Evolutionary conservation across 164 flowering plant species (phyloP).

Genomic region (Vitis riparia): DNA sequence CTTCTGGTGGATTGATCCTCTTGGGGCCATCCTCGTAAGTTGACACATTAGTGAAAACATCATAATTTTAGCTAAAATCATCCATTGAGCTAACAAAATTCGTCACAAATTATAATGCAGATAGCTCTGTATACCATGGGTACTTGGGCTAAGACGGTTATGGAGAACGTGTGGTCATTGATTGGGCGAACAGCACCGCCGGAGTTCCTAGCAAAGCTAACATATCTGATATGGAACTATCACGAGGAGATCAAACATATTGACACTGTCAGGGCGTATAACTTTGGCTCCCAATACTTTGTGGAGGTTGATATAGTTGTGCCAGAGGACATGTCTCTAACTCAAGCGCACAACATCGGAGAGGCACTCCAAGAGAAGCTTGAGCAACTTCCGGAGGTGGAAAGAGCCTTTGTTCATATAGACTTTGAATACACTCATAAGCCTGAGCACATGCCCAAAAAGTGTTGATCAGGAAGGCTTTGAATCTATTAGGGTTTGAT

Average conservation of each 20-base stretch:
- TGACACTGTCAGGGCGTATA: constrained; percentile 69
- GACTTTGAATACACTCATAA: constrained; percentile 32
- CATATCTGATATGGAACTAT: constrained; percentile 75
- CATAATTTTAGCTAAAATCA: too few species aligned
- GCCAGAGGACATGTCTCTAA: constrained; percentile 18
- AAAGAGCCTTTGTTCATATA: constrained; percentile 38
- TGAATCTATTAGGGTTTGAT: too few species aligned
- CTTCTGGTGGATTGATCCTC: constrained; percentile 86
- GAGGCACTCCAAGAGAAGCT: constrained; percentile 38
- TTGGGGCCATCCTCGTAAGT: constrained; percentile 76
- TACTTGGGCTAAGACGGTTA: constrained; percentile 69
- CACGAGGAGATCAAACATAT: constrained; percentile 62
- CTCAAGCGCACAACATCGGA: constrained; percentile 34
- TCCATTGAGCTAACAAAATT: too few species aligned
- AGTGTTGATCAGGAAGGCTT: neutral
- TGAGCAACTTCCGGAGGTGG: constrained; percentile 35
- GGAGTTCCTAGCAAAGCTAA: constrained; percentile 56
- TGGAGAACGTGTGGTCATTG: constrained; percentile 63
- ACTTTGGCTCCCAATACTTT: constrained; percentile 19
- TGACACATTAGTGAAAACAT: too few species aligned
- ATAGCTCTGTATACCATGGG: constrained; percentile 69
- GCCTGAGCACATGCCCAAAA: constrained; percentile 25
- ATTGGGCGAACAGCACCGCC: constrained; percentile 74
- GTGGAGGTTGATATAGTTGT: constrained; percentile 53
- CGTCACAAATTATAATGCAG: constrained; percentile 27